Evolutionary conservation across 306 rosid species (phyloP).

Genomic region (Rosa lucieae): DNA sequence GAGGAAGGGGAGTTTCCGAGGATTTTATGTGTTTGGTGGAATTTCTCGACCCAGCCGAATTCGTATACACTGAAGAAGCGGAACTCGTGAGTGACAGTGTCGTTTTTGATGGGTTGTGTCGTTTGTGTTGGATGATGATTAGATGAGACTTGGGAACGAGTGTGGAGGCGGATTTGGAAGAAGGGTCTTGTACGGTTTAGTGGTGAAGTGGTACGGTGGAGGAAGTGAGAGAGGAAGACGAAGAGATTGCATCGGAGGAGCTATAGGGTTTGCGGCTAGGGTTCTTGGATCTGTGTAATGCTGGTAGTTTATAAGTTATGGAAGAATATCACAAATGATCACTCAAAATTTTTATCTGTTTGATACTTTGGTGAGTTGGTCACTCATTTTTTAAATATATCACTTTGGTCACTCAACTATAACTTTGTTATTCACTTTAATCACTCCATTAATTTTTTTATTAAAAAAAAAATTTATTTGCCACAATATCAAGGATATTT

Average conservation of each 20-base stretch:
- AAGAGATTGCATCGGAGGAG: constrained; percentile 5
- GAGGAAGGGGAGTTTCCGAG: constrained; percentile 25
- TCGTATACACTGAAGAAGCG: constrained; percentile 34
- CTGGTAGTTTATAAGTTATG: neutral
- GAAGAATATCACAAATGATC: no score
- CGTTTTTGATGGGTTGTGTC: neutral
- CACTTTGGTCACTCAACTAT: no score
- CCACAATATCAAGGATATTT: no score
- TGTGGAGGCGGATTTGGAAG: neutral
- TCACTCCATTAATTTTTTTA: no score
- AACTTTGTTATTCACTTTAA: no score
- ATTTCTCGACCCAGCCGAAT: constrained; percentile 24
- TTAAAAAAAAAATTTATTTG: no score
- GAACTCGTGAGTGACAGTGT: neutral
- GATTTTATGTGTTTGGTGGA: neutral
- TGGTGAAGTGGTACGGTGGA: neutral
- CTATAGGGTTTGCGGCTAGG: neutral
- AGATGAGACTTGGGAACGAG: neutral
- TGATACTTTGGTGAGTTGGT: no score
- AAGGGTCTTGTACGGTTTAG: neutral
- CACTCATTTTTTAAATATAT: no score
- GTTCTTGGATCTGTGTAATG: neutral
- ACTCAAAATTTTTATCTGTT: no score
- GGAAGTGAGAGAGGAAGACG: neutral
- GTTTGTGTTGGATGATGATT: neutral